Evolutionary conservation across 257 asterid genomes (phyloP), one percentile per base, ranked within the genome.

Genomic region (Ilex asprella): DNA sequence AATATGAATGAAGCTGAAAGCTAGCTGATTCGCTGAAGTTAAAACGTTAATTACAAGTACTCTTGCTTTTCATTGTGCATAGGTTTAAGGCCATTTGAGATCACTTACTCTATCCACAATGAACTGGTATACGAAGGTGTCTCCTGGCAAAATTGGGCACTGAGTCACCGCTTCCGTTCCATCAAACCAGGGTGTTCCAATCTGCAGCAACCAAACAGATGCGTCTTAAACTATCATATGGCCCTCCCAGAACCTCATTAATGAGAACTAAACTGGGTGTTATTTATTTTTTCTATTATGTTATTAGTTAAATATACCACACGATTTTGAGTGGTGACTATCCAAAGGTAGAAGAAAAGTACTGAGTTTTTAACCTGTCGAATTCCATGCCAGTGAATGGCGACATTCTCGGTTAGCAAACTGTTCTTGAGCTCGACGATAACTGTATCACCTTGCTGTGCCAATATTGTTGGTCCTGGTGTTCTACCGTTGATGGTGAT

Each of bases 341-440:
- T 44, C 50, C 2, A 49, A 49, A 49, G 10, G 54, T 11, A 6
- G 16, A 11, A 1, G 54, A 49, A 49, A 49, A 49, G 54, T 15
- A 0, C 2, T 12, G 5, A 49, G 54, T 12, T 3, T 53, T 12
- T 44, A 44, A 88, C 96, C 95, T 89, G 99, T 84, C 96, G 73
- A 54, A 89, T 92, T 27, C 99, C 99, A 72, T 92, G 99, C 99
- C 99, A 92, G 46, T 92, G 99, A 54, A 92, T 79, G 1, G 95
- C 99, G 2, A 79, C 85, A 56, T 89, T 86, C 65, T 92, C 99
- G 1, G 95, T 86, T 16, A 80, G 30, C 81, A 92, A 67, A 44
- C 82, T 72, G 67, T 89, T 89, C 41, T 69, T 83, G 43, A 92
- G 83, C 79, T 89, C 87, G 5, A 92, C 97, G 3, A 92, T 74